A percentile compares a stretch with the other conserved stretches of the same genome.
These are phyloP conservation scores for Dovyalis caffra DNA, from an alignment of 345 rosid species.

Conservation along the genomic window DNA sequence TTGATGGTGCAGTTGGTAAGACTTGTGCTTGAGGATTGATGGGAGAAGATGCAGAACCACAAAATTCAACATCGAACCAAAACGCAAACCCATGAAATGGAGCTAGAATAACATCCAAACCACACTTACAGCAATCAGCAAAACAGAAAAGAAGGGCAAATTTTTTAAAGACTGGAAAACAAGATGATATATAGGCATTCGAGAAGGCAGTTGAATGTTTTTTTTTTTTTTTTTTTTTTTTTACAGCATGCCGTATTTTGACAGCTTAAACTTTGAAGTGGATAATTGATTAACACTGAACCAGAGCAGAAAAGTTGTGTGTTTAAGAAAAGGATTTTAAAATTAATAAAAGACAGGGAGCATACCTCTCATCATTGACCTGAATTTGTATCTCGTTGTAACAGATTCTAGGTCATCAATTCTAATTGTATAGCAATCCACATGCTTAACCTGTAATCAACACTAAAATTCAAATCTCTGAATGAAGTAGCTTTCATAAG, in stretches of 20 bases:
- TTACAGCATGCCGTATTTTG: neutral
- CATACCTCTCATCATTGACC: constrained; percentile 95
- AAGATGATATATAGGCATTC: neutral
- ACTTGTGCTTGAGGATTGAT: constrained; percentile 30
- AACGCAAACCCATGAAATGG: constrained; percentile 96
- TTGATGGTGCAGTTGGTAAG: constrained; percentile 33
- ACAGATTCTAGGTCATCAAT: constrained; percentile 82
- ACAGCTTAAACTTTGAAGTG: neutral
- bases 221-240: too few species aligned
- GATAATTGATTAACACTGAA: neutral
- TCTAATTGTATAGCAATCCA: constrained; percentile 75
- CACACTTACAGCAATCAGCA: neutral
- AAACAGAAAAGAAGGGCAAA: neutral
- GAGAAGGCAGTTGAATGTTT: neutral
- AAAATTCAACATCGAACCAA: constrained; percentile 97
- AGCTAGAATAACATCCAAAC: constrained; percentile 50
- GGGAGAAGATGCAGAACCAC: constrained; percentile 47
- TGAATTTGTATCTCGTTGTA: constrained; percentile 65
- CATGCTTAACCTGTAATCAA: constrained; percentile 66
- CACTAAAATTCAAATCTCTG: neutral
- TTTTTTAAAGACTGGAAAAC: neutral
- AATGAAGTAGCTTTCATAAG: neutral
- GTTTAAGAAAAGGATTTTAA: neutral
- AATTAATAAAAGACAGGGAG: constrained; percentile 6
- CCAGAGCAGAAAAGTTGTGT: neutral